Base-by-base conservation (phyloP, 805 yeast species). In the Myxozyma geophila region DNA sequence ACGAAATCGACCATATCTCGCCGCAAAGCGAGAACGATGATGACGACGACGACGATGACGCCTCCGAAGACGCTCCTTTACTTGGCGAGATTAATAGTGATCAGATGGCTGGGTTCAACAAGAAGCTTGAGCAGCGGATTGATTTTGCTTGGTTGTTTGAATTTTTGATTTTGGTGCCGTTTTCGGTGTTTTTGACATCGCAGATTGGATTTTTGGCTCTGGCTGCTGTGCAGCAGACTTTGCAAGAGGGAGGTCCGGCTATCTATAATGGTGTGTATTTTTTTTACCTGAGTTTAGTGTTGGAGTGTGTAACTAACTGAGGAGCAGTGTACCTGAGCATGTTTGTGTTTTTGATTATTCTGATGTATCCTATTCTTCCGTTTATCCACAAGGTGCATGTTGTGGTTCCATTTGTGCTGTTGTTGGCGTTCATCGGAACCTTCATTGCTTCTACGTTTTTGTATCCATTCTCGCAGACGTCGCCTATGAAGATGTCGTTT, bases 131-230 rank as follows among this genome's bases (percentile, higher is more conserved):
- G 19, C 44, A 71, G 55, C 82, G 85, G 4, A 81, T 83, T 53
- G 82, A 87, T 47, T 90, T 88, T 72, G 96, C 88, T 70, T 92
- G 97, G 97, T 80, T 87, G 15, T 67, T 90, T 17, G 96, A 92
- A 74, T 90, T 84, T 70, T 68, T 89, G 39, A 66, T 86, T 1
- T 73, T 87, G 17, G 90, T 88, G 13, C 97, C 97, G 1, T 58
- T 87, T 13, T 77, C 88, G 0, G 77, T 86, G 2, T 80, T 82
- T 40, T 71, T 87, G 41, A 71, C 86, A n/a, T 81, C 84, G 69
- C 81, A 83, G 60, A 75, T 81, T 43, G 87, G 88, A 6, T 82
- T 80, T 63, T 74, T 89, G 62, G 70, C 86, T 1, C 72, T 90
- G 40, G 86, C 85, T 62, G 95, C 90, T 0, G 66, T 88, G 21